Evolutionary conservation across 108 stramenopile species (phyloP).

Genomic region (Parietichytrium sp.): DNA sequence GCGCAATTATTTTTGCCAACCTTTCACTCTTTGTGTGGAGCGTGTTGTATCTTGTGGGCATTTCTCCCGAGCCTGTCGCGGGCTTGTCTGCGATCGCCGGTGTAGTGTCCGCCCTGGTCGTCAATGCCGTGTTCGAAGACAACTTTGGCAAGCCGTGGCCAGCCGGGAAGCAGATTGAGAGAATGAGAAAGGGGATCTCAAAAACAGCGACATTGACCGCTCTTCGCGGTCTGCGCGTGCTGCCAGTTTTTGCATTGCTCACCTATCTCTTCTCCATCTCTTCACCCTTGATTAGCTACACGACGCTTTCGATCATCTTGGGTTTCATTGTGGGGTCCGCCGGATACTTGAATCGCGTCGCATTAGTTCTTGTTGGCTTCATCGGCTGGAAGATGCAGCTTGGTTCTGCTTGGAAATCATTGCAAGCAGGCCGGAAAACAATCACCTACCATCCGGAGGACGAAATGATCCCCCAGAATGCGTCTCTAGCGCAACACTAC

Average conservation of each 20-base stretch:
- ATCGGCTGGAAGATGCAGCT: constrained; percentile 28
- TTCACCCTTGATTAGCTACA: background rate
- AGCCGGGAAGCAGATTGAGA: background rate
- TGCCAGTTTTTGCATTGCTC: background rate
- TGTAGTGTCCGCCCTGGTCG: background rate
- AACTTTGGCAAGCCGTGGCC: background rate
- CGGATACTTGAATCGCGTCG: background rate
- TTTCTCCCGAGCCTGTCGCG: background rate
- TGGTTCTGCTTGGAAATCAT: background rate
- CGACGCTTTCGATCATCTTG: background rate
- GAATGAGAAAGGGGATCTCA: too few relatives aligned
- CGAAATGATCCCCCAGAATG: constrained; percentile 4
- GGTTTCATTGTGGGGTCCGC: background rate
- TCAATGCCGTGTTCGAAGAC: too few relatives aligned
- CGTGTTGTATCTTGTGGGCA: background rate
- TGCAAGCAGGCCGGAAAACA: background rate
- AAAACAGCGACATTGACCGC: background rate
- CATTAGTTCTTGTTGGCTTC: constrained; percentile 5
- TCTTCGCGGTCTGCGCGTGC: background rate
- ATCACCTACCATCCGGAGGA: background rate
- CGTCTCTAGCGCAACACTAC: background rate
- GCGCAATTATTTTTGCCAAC: background rate
- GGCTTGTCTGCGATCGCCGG: background rate
- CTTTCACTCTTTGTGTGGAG: background rate
- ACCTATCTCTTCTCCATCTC: background rate